Base-by-base conservation (phyloP, 176 grass and related monocot genomes). In the Ensete glaucum region DNA sequence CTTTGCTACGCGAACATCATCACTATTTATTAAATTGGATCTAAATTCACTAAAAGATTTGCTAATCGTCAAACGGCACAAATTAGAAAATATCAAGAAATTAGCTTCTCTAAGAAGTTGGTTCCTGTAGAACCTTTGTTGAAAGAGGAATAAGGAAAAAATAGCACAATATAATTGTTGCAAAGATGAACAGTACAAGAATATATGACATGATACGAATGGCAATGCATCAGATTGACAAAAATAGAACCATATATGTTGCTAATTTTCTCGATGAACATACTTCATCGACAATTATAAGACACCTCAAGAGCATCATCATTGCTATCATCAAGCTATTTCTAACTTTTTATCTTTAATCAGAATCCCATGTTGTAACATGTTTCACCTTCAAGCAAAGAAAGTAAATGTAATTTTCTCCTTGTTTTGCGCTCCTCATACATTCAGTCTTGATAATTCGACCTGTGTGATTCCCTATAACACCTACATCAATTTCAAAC, bases 1-100 rank as follows among this genome's bases (percentile, higher is more conserved):
- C 22, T 64, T 71, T 43, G 17, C 62, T 62, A 64, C 7, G 25
- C 22, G 64, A 79, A 58, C 50, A 21, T 53, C 2, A 75, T 43
- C 12, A 62, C 50, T 62, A 85, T 67, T 67, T 48, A 16, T 67
- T 15, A 67, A 67, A 67, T 43, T 67, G 65, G 15, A 34, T 9
- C 67, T 52, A 70, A 49, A 50, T 70, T 17, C 48, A 70, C 19
- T 50, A 3, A 4, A 9, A 51, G 9, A 15, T 17, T 51, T 70
- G 27, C 13, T 15, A 29, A 16, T 15, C 4, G 15, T 16, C 11
- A 7, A 20, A 15, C 13, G 48, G 11, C 12, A 67, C 8, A 67
- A 34, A 11, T 43, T 43, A 43, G 34, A 43, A 43, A 43, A 43
- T 43, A 0, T 4, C 34, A 43, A 34, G 34, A 43, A 60, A 60